Conservation (phyloP, 148 eudicot species). For the Rhododendron henanense region DNA sequence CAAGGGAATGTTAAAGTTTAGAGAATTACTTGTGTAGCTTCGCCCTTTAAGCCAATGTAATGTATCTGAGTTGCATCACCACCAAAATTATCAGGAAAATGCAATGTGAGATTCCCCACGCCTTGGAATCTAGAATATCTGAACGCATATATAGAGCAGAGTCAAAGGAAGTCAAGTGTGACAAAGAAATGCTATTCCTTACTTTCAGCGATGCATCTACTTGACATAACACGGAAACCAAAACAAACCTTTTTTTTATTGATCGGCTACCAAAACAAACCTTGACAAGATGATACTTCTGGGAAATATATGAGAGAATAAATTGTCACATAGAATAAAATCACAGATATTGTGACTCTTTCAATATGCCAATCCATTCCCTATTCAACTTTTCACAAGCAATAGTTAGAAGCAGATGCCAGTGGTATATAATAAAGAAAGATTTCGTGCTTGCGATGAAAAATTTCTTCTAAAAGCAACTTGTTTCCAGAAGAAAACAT, state of each 20-base stretch:
- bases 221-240: neutral
- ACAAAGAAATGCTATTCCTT: constrained; percentile 1
- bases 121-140: constrained; percentile 94
- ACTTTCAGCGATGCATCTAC: neutral
- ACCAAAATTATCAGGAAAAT: constrained; percentile 91
- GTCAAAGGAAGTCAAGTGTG: neutral
- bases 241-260: neutral
- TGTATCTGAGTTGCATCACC: constrained; percentile 84
- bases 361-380: neutral
- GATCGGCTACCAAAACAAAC: neutral
- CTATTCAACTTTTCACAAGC: neutral
- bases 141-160: constrained; percentile 8
- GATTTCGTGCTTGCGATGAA: neutral
- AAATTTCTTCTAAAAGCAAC: neutral
- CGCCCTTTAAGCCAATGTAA: constrained; percentile 97
- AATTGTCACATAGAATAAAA: neutral
- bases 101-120: constrained; percentile 88
- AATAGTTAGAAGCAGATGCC: neutral
- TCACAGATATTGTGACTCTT: neutral
- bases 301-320: neutral
- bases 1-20: neutral
- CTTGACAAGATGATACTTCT: neutral
- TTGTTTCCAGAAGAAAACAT: neutral
- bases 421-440: neutral
- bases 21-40: constrained; percentile 83